These are phyloP conservation scores for Adiantum capillusveneris DNA, from an alignment of 75 land plant species.

Conservation along the genomic window DNA sequence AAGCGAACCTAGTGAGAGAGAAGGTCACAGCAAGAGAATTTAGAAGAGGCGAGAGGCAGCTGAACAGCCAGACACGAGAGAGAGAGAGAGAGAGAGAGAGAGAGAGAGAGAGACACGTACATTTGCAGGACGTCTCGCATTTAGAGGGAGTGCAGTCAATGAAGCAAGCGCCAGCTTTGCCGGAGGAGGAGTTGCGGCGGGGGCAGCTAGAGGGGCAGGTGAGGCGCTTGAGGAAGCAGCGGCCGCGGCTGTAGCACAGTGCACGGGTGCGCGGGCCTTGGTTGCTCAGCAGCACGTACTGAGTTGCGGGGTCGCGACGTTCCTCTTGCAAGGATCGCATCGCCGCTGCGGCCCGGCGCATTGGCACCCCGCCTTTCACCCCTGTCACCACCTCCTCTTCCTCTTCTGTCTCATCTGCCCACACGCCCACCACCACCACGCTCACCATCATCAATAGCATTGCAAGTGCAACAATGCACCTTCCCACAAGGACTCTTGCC, in stretches of 20 bases:
- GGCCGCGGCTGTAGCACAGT: not conserved
- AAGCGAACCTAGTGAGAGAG: conserved; percentile 2
- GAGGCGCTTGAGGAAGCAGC: conserved; percentile 1
- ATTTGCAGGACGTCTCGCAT: conserved; percentile 46
- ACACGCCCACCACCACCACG: too few relatives aligned
- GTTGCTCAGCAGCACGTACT: not conserved
- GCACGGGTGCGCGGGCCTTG: not conserved
- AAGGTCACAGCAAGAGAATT: not conserved
- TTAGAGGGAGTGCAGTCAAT: conserved; percentile 35
- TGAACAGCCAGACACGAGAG: not conserved
- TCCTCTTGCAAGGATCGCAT: too few relatives aligned
- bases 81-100: conserved; percentile 8
- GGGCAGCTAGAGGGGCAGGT: conserved; percentile 2
- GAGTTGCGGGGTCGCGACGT: not conserved
- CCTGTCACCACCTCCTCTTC: too few relatives aligned
- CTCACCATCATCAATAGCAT: too few relatives aligned
- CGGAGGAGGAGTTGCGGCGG: conserved; percentile 15
- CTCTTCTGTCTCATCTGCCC: too few relatives aligned
- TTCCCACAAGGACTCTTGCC: too few relatives aligned
- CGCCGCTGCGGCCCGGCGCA: too few relatives aligned
- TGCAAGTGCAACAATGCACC: too few relatives aligned
- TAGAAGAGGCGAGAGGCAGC: not conserved
- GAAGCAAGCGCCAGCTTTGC: conserved; percentile 38
- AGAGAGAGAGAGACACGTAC: conserved; percentile 26
- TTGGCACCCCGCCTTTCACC: too few relatives aligned